phyloP scores from a whole-genome alignment of 169 alveolate species.

The Babesia divergens region DNA sequence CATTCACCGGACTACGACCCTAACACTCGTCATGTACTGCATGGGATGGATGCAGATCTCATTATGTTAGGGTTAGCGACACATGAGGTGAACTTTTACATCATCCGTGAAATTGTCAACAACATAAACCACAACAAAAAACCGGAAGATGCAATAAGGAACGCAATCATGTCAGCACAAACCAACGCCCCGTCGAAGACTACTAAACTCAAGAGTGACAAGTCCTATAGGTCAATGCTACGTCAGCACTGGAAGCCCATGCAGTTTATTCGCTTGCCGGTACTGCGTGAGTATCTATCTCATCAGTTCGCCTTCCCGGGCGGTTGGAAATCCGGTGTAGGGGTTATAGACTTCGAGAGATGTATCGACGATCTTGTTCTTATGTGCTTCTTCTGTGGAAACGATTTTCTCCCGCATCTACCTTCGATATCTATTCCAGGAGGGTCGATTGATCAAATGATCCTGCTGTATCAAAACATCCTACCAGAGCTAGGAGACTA shows the following conservation, averaged over 20 bases:
- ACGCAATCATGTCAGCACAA: background rate
- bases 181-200: background rate
- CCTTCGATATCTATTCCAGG: constrained; percentile 91
- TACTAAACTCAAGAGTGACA: background rate
- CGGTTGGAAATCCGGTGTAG: constrained; percentile 46
- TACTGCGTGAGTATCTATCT: constrained; percentile 77
- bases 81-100: constrained; percentile 92
- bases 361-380: constrained; percentile 95
- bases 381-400: constrained; percentile 95
- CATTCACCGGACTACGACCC: constrained; percentile 81
- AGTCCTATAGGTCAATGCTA: constrained; percentile 43
- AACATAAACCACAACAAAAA: constrained; percentile 8
- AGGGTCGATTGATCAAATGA: constrained; percentile 96
- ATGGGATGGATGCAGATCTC: constrained; percentile 99
- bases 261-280: constrained; percentile 78
- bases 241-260: constrained; percentile 78
- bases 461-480: constrained; percentile 87
- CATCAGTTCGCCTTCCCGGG: constrained; percentile 65
- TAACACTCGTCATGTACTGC: constrained; percentile 94
- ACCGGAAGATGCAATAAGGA: constrained; percentile 4
- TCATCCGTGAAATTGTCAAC: constrained; percentile 91
- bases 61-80: constrained; percentile 96
- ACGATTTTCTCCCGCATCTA: constrained; percentile 95
- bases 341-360: constrained; percentile 87
- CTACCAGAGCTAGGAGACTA: constrained; percentile 87